phyloP scores from a whole-genome alignment of 148 eudicot species.

The Simmondsia chinensis region DNA sequence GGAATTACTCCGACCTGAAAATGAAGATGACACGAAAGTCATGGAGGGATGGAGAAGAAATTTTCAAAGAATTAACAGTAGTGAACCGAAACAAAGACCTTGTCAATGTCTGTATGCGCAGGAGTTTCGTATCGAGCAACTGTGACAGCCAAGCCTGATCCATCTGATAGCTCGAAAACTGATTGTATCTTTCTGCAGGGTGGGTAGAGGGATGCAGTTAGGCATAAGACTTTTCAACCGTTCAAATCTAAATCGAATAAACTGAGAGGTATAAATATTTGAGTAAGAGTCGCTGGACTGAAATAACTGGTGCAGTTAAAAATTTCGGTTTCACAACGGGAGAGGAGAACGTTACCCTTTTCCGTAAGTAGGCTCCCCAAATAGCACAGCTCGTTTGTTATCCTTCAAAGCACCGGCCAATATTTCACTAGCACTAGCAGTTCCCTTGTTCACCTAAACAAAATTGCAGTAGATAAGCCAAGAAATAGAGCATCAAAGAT shows the following conservation, averaged over 20 bases:
- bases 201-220: too few species aligned
- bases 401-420: slow-evolving; percentile 97
- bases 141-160: slow-evolving; percentile 95
- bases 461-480: not conserved
- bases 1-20: slow-evolving; percentile 87
- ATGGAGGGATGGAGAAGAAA: not conserved
- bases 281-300: too few species aligned
- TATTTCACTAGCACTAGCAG: slow-evolving; percentile 99
- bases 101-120: slow-evolving; percentile 89
- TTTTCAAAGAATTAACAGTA: not conserved
- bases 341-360: too few species aligned
- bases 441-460: slow-evolving; percentile 89
- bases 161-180: slow-evolving; percentile 95
- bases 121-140: slow-evolving; percentile 99
- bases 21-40: not conserved
- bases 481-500: too few species aligned
- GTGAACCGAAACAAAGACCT: slow-evolving; percentile 25
- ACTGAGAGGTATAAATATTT: too few species aligned
- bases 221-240: too few species aligned
- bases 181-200: slow-evolving; percentile 87
- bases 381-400: slow-evolving; percentile 84
- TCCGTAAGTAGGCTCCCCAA: slow-evolving; percentile 93
- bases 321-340: too few species aligned
- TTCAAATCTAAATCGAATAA: too few species aligned
- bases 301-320: too few species aligned